Conservation (phyloP, 306 rosid species). For the Carpinus viminea region DNA sequence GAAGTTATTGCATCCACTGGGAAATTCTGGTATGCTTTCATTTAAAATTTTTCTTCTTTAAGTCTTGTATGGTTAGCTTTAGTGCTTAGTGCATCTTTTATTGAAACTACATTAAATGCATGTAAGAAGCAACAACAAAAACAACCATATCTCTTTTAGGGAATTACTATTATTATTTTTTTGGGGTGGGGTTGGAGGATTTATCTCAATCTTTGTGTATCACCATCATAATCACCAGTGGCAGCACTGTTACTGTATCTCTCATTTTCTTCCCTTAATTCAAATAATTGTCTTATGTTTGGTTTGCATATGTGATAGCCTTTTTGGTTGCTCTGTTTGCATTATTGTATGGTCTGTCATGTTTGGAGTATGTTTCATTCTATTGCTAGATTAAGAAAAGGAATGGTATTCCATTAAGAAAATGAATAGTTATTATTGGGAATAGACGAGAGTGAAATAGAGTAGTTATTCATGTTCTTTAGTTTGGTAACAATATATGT, state of each 20-base stretch:
- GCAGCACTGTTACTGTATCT: not conserved
- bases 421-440: no score
- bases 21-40: slow-evolving; percentile 47
- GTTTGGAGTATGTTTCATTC: not conserved
- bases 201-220: not conserved
- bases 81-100: not conserved
- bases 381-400: not conserved
- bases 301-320: not conserved
- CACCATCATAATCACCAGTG: not conserved
- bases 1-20: slow-evolving; percentile 62
- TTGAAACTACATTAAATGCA: not conserved
- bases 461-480: no score
- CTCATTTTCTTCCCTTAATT: not conserved
- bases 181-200: no score
- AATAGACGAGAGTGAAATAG: no score
- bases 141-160: not conserved
- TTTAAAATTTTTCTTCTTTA: slow-evolving; percentile 5
- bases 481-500: no score
- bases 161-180: no score
- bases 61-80: not conserved
- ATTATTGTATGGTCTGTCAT: not conserved
- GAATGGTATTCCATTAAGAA: no score
- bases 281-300: not conserved
- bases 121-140: not conserved
- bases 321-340: not conserved